These are phyloP conservation scores for Phytophthora hibernalis DNA, from an alignment of 352 stramenopile genomes.

Conservation along the genomic window DNA sequence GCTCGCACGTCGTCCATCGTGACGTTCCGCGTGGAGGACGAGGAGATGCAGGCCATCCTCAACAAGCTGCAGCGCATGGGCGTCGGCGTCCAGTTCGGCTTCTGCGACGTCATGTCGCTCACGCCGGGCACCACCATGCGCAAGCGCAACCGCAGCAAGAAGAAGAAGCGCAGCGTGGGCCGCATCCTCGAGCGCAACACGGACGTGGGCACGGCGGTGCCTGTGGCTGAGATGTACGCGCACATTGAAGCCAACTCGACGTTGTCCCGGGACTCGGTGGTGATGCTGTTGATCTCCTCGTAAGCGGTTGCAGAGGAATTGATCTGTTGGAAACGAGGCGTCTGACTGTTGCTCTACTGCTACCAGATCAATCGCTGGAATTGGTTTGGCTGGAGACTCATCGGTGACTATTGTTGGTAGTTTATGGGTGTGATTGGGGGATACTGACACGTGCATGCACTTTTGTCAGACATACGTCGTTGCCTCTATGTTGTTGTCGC, in stretches of 20 bases:
- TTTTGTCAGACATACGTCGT: constrained; percentile 78
- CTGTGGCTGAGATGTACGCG: constrained; percentile 89
- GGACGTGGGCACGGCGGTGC: constrained; percentile 82
- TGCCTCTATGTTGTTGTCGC: constrained; percentile 88
- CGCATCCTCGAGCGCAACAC: constrained; percentile 81
- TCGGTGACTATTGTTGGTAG: constrained; percentile 35
- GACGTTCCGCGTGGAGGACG: constrained; percentile 86
- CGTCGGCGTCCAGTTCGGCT: constrained; percentile 86
- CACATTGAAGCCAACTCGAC: constrained; percentile 86
- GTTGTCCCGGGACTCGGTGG: constrained; percentile 80
- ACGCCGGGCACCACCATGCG: constrained; percentile 83
- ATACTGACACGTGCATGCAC: constrained; percentile 9
- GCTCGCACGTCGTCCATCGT: constrained; percentile 88
- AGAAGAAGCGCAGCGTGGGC: constrained; percentile 68
- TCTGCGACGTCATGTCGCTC: constrained; percentile 91
- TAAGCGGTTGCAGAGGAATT: constrained; percentile 30
- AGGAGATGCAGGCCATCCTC: constrained; percentile 86
- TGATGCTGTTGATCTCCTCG: constrained; percentile 90
- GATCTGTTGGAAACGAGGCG: not conserved
- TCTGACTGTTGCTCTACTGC: constrained; percentile 11
- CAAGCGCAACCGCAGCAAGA: constrained; percentile 52
- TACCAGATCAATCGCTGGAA: constrained; percentile 77
- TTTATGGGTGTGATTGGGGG: not conserved
- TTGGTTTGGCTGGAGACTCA: constrained; percentile 82
- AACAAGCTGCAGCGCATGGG: constrained; percentile 83